Conservation (phyloP, 2,329 filamentous ascomycete genomes). For the Neofusicoccum ribis region DNA sequence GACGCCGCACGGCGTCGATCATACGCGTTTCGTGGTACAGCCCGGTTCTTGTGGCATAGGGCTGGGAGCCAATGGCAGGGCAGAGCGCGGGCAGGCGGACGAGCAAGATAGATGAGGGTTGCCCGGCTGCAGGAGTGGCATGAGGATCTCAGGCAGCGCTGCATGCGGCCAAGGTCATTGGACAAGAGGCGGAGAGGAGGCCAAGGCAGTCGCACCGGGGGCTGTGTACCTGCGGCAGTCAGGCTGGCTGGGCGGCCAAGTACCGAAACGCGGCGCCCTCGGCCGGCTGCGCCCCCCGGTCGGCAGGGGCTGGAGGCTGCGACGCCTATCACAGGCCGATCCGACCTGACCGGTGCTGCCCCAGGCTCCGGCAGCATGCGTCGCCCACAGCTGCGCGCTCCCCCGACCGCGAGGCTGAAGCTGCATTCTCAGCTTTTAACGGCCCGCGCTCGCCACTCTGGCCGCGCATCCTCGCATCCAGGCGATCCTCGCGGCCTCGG, state of each 20-base stretch:
- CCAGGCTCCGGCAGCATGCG: background rate
- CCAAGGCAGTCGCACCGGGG: background rate
- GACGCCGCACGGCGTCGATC: constrained; percentile 2
- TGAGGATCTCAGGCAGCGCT: background rate
- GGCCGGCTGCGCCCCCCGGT: constrained; percentile 1
- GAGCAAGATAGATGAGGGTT: background rate
- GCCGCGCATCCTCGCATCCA: background rate
- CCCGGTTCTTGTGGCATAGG: background rate
- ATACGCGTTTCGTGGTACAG: background rate
- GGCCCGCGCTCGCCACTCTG: background rate
- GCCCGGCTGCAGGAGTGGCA: background rate
- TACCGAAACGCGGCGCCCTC: constrained; percentile 1
- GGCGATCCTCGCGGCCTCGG: background rate
- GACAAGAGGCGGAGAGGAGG: background rate
- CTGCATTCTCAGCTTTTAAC: background rate
- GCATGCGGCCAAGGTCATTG: background rate
- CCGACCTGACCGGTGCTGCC: constrained; percentile 9
- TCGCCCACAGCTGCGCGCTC: background rate
- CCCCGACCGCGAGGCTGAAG: constrained; percentile 2
- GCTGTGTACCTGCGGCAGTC: constrained; percentile 10
- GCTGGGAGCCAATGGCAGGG: background rate
- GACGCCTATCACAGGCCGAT: constrained; percentile 3
- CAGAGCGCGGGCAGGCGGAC: background rate
- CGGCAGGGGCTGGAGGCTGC: background rate
- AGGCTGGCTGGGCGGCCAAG: background rate